Evolutionary conservation across 257 asterid species (phyloP).

Genomic region (Capsicum pubescens): DNA sequence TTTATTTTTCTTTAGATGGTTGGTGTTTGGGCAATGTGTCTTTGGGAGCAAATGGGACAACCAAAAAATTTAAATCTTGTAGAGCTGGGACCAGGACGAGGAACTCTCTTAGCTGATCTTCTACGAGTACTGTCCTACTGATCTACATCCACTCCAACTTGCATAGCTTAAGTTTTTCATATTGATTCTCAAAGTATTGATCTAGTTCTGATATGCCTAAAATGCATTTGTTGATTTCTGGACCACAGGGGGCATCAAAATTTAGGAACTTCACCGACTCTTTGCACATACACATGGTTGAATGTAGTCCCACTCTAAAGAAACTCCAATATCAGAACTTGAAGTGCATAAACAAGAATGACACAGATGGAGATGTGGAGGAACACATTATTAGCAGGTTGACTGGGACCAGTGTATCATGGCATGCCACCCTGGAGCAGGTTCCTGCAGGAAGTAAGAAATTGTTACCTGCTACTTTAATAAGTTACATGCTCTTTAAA

Average conservation of each 20-base stretch:
- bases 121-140: conserved; percentile 63
- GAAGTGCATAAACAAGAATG: conserved; percentile 60
- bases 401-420: conserved; percentile 78
- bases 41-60: conserved; percentile 99
- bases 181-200: not conserved
- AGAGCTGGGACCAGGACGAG: conserved; percentile 99
- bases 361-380: conserved; percentile 46
- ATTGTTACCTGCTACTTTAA: not conserved
- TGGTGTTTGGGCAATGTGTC: conserved; percentile 96
- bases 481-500: conserved; percentile 21
- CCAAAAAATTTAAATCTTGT: conserved; percentile 79
- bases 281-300: conserved; percentile 86
- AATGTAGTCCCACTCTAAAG: conserved; percentile 86
- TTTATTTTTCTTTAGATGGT: conserved; percentile 60
- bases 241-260: conserved; percentile 71
- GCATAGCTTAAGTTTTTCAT: not conserved
- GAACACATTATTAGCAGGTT: conserved; percentile 55
- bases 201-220: conserved; percentile 25
- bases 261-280: conserved; percentile 75
- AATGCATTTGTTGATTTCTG: conserved; percentile 18
- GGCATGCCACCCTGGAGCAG: conserved; percentile 91
- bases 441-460: conserved; percentile 90
- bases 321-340: conserved; percentile 75
- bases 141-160: not conserved
- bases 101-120: conserved; percentile 96